Evolutionary conservation across 768 basidiomycete species (phyloP).

Genomic region (Vararia minispora): DNA sequence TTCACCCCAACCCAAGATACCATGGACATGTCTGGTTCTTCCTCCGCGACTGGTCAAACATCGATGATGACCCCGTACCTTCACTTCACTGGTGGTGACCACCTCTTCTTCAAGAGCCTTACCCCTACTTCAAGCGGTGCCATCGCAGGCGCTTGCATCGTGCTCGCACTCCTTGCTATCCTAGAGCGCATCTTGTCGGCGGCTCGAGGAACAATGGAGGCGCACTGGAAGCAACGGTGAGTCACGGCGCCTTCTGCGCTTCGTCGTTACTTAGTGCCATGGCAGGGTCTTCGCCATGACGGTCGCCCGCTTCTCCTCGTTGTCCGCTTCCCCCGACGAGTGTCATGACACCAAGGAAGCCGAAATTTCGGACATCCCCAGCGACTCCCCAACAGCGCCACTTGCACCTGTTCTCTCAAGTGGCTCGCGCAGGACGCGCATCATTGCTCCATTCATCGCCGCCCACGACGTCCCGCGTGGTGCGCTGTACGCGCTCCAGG

Average conservation of each 20-base stretch:
- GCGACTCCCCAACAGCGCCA: neutral
- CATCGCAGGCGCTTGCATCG: conserved; percentile 66
- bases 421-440: conserved; percentile 20
- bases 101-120: conserved; percentile 59
- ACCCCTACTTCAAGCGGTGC: conserved; percentile 57
- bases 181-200: conserved; percentile 63
- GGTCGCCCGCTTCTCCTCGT: neutral
- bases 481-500: conserved; percentile 48
- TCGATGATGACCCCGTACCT: conserved; percentile 55
- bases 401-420: neutral
- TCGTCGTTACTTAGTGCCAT: neutral
- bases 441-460: conserved; percentile 50
- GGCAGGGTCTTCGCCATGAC: neutral
- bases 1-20: too few relatives aligned
- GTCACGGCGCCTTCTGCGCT: too few relatives aligned
- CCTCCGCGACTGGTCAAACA: too few relatives aligned
- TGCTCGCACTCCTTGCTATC: conserved; percentile 53
- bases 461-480: conserved; percentile 66
- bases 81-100: conserved; percentile 57
- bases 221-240: conserved; percentile 52
- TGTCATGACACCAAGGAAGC: neutral
- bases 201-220: conserved; percentile 38
- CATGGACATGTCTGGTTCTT: too few relatives aligned
- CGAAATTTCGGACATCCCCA: neutral
- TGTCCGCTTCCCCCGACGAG: too few relatives aligned